Base-by-base conservation (phyloP, 306 rosid species). In the Dryas alaskensis region DNA sequence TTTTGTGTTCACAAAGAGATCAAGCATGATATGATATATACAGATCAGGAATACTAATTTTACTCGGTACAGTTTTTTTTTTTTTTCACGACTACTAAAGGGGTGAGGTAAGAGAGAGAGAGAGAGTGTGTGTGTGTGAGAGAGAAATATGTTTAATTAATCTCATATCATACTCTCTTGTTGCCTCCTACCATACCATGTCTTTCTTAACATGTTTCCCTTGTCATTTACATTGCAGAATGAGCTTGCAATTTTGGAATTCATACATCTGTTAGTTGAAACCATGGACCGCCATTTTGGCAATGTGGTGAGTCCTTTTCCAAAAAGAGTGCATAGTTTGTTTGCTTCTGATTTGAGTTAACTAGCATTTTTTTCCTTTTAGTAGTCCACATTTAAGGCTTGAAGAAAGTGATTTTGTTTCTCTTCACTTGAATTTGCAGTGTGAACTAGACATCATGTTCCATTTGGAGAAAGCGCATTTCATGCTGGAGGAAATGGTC, bases 371-470 rank as follows among this genome's bases (percentile, higher is more conserved):
- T n/a, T 46, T 62, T 50, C 7, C 22, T 8, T 65, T 55, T 8
- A 4, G 10, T 53, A 7, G 16, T 60, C 49, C 6, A 42, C 66
- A 57, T 45, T 76, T 45, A 51, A 4, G 17, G 31, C 65, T 19
- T n/a, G 17, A 42, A 7, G 14, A 69, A 27, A 19, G n/a, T 74
- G 39, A 60, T 10, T 43, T 52, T 13, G 52, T 54, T 60, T 45
- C 47, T 68, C 65, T 31, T 46, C 19, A 25, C 61, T 46, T 69
- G 53, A 66, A 72, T 71, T 74, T 82, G 84, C 92, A 89, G 97
- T 94, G 99, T 78, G 97, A 94, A 86, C 95, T 94, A 52, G 99
- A 94, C 80, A 94, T 94, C 76, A 94, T 94, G 99, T 94, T 94
- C 80, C 99, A 94, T 83, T 79, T 94, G 73, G 97, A 94, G 84